Conservation (phyloP, 495 filamentous ascomycete genomes). For the Xanthoparmelia taractica region DNA sequence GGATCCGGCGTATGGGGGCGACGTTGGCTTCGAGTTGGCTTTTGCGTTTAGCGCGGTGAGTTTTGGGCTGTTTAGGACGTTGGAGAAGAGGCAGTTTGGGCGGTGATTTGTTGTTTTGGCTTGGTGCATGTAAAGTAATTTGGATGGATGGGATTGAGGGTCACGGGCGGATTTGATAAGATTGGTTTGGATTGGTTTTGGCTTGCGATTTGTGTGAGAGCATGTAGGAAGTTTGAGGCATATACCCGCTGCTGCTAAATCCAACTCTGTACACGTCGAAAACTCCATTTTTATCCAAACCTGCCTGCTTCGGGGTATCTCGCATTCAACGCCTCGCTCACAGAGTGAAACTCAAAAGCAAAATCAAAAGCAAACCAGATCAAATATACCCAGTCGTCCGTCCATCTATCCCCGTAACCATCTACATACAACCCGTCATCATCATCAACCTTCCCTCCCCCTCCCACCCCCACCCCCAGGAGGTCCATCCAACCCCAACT, state of each 20-base stretch:
- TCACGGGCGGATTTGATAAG: background rate
- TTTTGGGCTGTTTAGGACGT: conserved; percentile 41
- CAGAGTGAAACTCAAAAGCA: background rate
- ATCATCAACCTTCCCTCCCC: background rate
- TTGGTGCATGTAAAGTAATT: too few species aligned
- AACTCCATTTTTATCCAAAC: background rate
- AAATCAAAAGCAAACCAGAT: background rate
- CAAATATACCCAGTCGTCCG: background rate
- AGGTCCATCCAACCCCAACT: conserved; percentile 15
- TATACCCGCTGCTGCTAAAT: background rate
- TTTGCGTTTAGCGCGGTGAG: conserved; percentile 45
- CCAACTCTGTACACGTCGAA: background rate
- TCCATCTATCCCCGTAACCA: background rate
- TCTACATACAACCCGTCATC: too few species aligned
- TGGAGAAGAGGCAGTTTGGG: conserved; percentile 50
- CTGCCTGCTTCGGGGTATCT: background rate
- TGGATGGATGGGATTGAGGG: background rate
- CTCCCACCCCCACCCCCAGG: background rate
- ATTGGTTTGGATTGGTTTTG: background rate
- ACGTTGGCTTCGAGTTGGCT: conserved; percentile 69
- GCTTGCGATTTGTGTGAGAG: background rate
- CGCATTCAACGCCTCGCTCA: conserved; percentile 1
- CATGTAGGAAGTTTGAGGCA: background rate
- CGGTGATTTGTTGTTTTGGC: conserved; percentile 26
- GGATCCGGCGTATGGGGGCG: conserved; percentile 50